Evolutionary conservation across 805 yeast genomes (phyloP).

Genomic region (Suhomyces vadensis): DNA sequence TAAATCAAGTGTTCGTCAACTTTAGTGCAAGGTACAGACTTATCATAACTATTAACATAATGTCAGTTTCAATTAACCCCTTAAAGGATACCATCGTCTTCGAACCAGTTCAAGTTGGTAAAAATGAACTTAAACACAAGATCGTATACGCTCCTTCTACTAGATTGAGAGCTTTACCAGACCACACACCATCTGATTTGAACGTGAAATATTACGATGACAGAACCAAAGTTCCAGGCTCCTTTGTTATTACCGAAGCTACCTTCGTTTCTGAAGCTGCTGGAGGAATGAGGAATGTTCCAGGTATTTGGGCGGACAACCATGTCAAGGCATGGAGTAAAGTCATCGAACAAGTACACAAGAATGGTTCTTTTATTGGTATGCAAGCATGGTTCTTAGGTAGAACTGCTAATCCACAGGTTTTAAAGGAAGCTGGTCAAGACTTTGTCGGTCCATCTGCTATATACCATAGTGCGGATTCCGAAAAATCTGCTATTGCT

Average conservation of each 20-base stretch:
- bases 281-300: slow-evolving; percentile 26
- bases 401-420: slow-evolving; percentile 33
- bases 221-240: slow-evolving; percentile 56
- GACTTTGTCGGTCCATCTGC: slow-evolving; percentile 44
- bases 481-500: slow-evolving; percentile 34
- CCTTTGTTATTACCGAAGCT: slow-evolving; percentile 51
- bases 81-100: slow-evolving; percentile 39
- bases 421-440: slow-evolving; percentile 35
- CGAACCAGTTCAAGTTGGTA: slow-evolving; percentile 48
- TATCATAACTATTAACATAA: no score
- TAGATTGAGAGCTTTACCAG: slow-evolving; percentile 40
- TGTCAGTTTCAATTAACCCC: no score
- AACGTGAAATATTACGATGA: slow-evolving; percentile 55
- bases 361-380: slow-evolving; percentile 13
- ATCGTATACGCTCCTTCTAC: slow-evolving; percentile 55
- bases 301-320: slow-evolving; percentile 21
- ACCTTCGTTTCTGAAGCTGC: slow-evolving; percentile 30
- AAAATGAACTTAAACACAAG: slow-evolving; percentile 39
- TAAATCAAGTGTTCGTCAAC: no score
- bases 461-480: slow-evolving; percentile 33
- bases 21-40: no score
- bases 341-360: slow-evolving; percentile 17
- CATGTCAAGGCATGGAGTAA: slow-evolving; percentile 31
- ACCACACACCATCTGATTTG: slow-evolving; percentile 48
- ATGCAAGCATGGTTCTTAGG: slow-evolving; percentile 19